Evolutionary conservation across 2,329 filamentous ascomycete genomes (phyloP).

Genomic region (Penicillium sp.): DNA sequence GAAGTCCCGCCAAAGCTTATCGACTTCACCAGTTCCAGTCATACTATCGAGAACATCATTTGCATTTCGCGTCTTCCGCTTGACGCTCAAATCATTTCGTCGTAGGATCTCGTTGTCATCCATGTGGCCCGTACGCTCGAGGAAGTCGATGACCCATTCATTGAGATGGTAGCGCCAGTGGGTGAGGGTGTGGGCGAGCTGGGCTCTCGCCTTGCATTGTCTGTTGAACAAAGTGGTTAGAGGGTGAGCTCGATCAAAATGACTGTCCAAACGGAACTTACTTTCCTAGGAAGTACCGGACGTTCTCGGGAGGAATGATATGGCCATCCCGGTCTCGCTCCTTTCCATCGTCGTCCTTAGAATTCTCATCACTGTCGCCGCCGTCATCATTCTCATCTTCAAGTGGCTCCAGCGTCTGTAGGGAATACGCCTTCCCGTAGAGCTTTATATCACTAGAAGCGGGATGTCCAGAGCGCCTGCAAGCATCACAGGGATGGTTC

Average conservation of each 20-base stretch:
- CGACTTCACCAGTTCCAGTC: conserved; percentile 58
- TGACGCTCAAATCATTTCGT: conserved; percentile 60
- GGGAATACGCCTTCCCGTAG: conserved; percentile 64
- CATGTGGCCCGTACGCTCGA: conserved; percentile 59
- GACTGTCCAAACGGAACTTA: conserved; percentile 20
- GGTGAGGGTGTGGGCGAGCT: conserved; percentile 67
- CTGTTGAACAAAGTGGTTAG: conserved; percentile 19
- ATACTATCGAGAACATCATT: conserved; percentile 64
- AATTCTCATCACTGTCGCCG: conserved; percentile 34
- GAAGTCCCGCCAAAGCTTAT: conserved; percentile 63
- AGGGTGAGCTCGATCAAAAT: neutral
- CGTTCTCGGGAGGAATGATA: conserved; percentile 44
- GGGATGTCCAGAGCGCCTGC: conserved; percentile 66
- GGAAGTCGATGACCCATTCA: conserved; percentile 64
- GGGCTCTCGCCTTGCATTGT: conserved; percentile 62
- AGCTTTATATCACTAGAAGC: conserved; percentile 65
- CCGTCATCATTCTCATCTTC: conserved; percentile 47
- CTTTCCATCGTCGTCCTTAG: conserved; percentile 31
- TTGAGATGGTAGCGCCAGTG: conserved; percentile 78
- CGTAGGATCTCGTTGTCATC: conserved; percentile 57
- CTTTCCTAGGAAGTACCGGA: conserved; percentile 55
- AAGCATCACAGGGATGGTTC: conserved; percentile 63
- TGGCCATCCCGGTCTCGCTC: conserved; percentile 47
- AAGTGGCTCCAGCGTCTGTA: conserved; percentile 64
- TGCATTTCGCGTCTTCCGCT: conserved; percentile 59